Evolutionary conservation across 169 alveolate genomes (phyloP), one percentile per base, ranked within the genome.

Genomic region (Plasmodium yoelii): DNA sequence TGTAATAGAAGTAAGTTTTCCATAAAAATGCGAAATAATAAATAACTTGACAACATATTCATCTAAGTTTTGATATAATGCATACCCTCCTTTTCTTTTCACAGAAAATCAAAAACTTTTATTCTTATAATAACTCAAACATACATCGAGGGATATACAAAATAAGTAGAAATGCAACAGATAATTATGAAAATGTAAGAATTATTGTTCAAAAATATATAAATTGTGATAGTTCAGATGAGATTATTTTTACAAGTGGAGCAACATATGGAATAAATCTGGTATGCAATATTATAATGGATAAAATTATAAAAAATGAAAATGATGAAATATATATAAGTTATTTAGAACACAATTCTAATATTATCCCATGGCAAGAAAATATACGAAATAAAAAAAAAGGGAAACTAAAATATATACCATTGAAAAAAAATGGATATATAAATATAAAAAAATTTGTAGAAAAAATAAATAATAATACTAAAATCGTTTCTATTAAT

Each of bases 321-420:
- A 84, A 91, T 5, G 96, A 93, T 51, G 94, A 72, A 61, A 88
- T 93, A 19, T 56, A 92, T 28, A 44, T 93, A 56, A 87, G 94
- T 6, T 57, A 89, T 13, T 77, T 93, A 19, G 96, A 93, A 55
- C 96, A 93, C 24, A 82, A 91, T 61, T 92, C 95, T 53, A 93
- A 93, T 73, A 86, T 93, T 7, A 47, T 93, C 5, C 96, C 96
- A n/a, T 93, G 96, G 96, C 91, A 92, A 69, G 67, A 88, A 77
- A 57, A 60, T 44, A 61, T 82, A 18, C 44, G 65, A 26, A 73
- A 73, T n/a, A 47, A 47, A 34, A 73, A 73, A 72, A 77, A 74
- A 44, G 90, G 93, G 51, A 60, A 44, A 74, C 39, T 93, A 47
- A 63, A 82, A 63, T 91, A 65, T 63, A 53, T 92, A 42, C 82